phyloP scores from a whole-genome alignment of 495 filamentous ascomycete genomes.

The Collariella sp. region DNA sequence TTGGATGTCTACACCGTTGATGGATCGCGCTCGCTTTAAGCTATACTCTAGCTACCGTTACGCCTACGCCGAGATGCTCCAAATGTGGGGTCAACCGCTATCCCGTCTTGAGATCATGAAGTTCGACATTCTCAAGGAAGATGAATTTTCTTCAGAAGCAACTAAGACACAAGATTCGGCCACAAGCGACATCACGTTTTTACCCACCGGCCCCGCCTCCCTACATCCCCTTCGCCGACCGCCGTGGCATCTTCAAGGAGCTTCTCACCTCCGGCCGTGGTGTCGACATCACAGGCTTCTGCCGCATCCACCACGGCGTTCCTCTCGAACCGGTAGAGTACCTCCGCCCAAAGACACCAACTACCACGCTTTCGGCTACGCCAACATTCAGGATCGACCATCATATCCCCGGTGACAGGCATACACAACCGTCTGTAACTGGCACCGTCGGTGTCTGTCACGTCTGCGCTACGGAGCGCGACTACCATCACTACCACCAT shows the following conservation, averaged over 20 bases:
- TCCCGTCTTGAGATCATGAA: constrained; percentile 75
- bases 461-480: constrained; percentile 30
- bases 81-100: constrained; percentile 70
- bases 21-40: constrained; percentile 53
- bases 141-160: constrained; percentile 20
- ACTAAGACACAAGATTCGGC: constrained; percentile 25
- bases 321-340: constrained; percentile 44
- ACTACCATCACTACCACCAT: background rate
- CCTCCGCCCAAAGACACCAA: constrained; percentile 11
- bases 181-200: constrained; percentile 19
- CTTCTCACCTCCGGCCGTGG: constrained; percentile 38
- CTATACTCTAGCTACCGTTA: constrained; percentile 65
- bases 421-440: background rate
- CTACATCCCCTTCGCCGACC: constrained; percentile 38
- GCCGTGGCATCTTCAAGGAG: constrained; percentile 36
- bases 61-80: constrained; percentile 73
- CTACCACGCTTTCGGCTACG: background rate
- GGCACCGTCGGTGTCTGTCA: constrained; percentile 48
- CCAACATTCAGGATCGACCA: constrained; percentile 7
- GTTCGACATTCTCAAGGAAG: constrained; percentile 56
- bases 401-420: constrained; percentile 21
- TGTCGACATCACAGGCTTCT: constrained; percentile 52
- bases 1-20: constrained; percentile 55
- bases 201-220: constrained; percentile 30
- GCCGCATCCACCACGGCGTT: constrained; percentile 44